Percentiles rank a stretch among this genome's conserved stretches.
These are phyloP conservation scores for Aristolochia fimbriata DNA, from an alignment of 164 flowering plant genomes.

Conservation along the genomic window DNA sequence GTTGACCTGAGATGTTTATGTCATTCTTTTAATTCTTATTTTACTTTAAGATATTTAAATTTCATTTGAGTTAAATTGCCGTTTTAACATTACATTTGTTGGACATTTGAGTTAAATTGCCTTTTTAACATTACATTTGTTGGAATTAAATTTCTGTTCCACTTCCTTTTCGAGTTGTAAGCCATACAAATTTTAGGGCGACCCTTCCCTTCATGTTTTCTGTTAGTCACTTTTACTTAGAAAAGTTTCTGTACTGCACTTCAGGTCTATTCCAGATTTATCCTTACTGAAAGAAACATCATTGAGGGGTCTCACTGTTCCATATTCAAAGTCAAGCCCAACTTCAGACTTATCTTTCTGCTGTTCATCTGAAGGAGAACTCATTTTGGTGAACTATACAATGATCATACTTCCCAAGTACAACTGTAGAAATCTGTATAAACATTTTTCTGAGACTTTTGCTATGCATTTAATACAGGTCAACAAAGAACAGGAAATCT, in stretches of 20 bases:
- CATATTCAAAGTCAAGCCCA: constrained; percentile 30
- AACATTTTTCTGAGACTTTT: background rate
- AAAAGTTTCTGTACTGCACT: constrained; percentile 6
- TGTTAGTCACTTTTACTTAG: background rate
- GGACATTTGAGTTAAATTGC: background rate
- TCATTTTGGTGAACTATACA: constrained; percentile 45
- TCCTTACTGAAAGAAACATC: constrained; percentile 57
- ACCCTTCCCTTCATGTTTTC: background rate
- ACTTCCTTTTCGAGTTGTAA: background rate
- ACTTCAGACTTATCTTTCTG: constrained; percentile 30
- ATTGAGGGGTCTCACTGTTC: constrained; percentile 45
- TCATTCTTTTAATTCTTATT: background rate
- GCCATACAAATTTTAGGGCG: background rate
- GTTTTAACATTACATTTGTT: background rate
- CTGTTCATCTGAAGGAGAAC: constrained; percentile 59
- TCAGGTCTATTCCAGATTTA: constrained; percentile 82
- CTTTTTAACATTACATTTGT: background rate
- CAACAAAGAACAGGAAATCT: constrained; percentile 68
- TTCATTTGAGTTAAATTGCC: background rate
- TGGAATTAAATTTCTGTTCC: no score
- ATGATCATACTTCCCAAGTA: background rate
- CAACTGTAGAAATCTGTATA: background rate
- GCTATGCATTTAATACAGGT: constrained; percentile 32
- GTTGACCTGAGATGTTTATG: background rate
- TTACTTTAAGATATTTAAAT: background rate